phyloP scores from a whole-genome alignment of 2,329 filamentous ascomycete genomes.

The Fusarium siculi region DNA sequence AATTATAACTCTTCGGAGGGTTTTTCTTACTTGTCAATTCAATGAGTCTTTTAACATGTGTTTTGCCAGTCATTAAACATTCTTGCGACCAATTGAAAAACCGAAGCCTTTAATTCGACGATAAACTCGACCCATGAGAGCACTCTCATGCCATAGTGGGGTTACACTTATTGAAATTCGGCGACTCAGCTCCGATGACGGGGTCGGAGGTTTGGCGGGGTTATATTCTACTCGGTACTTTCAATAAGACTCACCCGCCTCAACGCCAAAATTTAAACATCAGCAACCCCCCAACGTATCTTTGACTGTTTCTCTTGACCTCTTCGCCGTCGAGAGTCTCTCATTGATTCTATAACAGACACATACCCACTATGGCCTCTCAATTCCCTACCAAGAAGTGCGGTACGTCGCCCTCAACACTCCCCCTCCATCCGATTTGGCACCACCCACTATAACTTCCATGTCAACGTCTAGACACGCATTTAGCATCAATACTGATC shows the following conservation, averaged over 20 bases:
- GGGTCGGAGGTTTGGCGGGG: constrained; percentile 45
- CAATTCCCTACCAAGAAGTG: constrained; percentile 68
- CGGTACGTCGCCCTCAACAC: constrained; percentile 54
- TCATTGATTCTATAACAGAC: neutral
- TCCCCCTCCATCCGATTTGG: constrained; percentile 21
- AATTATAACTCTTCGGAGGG: neutral
- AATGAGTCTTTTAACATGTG: constrained; percentile 10
- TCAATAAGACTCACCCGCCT: constrained; percentile 33
- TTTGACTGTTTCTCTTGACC: neutral
- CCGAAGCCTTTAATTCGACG: constrained; percentile 23
- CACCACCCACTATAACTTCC: constrained; percentile 13
- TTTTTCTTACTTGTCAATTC: neutral
- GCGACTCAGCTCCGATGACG: constrained; percentile 48
- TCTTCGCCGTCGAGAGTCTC: neutral
- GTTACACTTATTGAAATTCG: constrained; percentile 1
- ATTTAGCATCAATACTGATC: constrained; percentile 15
- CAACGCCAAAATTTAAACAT: constrained; percentile 35
- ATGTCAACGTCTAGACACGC: neutral
- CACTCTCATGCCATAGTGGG: constrained; percentile 29
- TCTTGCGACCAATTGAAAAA: constrained; percentile 13
- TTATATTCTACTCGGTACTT: constrained; percentile 20
- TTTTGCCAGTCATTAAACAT: constrained; percentile 15
- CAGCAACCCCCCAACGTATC: neutral
- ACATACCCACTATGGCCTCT: constrained; percentile 44
- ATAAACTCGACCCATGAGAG: constrained; percentile 18